Conservation (phyloP, 2,329 filamentous ascomycete species). For the Colletotrichum tropicicola region DNA sequence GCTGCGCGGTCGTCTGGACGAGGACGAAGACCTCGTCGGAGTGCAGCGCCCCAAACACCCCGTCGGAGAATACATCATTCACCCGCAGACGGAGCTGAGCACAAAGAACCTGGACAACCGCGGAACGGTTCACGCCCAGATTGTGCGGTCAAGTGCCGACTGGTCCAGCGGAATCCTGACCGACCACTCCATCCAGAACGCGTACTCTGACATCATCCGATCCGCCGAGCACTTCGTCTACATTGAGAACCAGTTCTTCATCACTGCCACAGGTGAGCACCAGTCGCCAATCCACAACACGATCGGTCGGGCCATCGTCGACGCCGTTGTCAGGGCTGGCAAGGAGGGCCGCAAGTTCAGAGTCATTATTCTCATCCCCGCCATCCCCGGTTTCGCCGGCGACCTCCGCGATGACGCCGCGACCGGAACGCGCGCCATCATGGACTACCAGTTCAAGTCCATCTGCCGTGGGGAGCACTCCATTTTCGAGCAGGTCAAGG, state of each 20-base stretch:
- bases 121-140: conserved; percentile 82
- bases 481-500: conserved; percentile 81
- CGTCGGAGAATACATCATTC: conserved; percentile 85
- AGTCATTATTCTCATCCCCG: conserved; percentile 89
- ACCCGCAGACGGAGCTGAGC: conserved; percentile 77
- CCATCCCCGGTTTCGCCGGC: conserved; percentile 92
- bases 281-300: conserved; percentile 88
- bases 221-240: conserved; percentile 94
- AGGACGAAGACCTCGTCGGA: conserved; percentile 85
- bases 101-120: conserved; percentile 70
- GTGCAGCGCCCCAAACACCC: conserved; percentile 91
- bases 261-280: conserved; percentile 90
- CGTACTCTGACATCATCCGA: conserved; percentile 84
- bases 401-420: conserved; percentile 87
- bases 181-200: conserved; percentile 88
- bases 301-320: conserved; percentile 88
- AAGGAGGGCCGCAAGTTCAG: conserved; percentile 89
- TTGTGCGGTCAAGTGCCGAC: conserved; percentile 90
- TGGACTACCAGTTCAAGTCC: conserved; percentile 98
- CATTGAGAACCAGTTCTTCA: conserved; percentile 99
- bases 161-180: conserved; percentile 92
- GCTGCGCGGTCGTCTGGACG: conserved; percentile 77
- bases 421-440: conserved; percentile 88
- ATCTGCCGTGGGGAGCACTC: conserved; percentile 92
- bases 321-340: conserved; percentile 82